phyloP scores from a whole-genome alignment of 345 rosid genomes.

The Salix koriyanagi region DNA sequence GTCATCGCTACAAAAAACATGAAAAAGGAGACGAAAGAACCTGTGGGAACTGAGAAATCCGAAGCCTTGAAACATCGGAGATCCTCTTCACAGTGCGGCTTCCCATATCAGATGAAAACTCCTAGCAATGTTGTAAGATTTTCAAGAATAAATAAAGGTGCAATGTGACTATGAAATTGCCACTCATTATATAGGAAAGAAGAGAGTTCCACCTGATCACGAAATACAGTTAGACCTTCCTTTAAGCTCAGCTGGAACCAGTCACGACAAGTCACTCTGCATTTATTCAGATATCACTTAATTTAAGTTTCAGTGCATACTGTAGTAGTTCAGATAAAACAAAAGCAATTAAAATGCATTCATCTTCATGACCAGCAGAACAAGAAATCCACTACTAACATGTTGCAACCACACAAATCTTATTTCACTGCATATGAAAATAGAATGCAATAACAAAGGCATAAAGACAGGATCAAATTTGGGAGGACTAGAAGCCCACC shows the following conservation, averaged over 20 bases:
- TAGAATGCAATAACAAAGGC: background rate
- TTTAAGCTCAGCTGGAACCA: constrained; percentile 99
- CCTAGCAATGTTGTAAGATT: constrained; percentile 37
- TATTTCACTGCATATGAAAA: background rate
- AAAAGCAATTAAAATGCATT: background rate
- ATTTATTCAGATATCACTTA: constrained; percentile 11
- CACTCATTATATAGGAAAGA: constrained; percentile 3
- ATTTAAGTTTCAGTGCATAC: background rate
- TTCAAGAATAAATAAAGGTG: background rate
- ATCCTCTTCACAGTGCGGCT: constrained; percentile 95
- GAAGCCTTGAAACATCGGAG: constrained; percentile 87
- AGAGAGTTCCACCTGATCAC: constrained; percentile 66
- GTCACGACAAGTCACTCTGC: constrained; percentile 98
- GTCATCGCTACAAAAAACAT: background rate
- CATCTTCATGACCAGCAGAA: background rate
- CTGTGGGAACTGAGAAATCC: constrained; percentile 89
- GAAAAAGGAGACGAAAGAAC: constrained; percentile 30
- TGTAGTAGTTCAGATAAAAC: background rate
- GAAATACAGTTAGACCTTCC: constrained; percentile 98
- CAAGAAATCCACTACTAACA: background rate
- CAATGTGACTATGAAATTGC: background rate
- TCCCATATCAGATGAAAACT: constrained; percentile 99
- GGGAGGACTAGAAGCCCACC: constrained; percentile 43
- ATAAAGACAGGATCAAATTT: background rate
- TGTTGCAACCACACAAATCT: background rate